Percentiles rank a stretch among this genome's conserved stretches.
Conservation (phyloP, 2,329 filamentous ascomycete genomes). For the Verticillium nubilum region DNA sequence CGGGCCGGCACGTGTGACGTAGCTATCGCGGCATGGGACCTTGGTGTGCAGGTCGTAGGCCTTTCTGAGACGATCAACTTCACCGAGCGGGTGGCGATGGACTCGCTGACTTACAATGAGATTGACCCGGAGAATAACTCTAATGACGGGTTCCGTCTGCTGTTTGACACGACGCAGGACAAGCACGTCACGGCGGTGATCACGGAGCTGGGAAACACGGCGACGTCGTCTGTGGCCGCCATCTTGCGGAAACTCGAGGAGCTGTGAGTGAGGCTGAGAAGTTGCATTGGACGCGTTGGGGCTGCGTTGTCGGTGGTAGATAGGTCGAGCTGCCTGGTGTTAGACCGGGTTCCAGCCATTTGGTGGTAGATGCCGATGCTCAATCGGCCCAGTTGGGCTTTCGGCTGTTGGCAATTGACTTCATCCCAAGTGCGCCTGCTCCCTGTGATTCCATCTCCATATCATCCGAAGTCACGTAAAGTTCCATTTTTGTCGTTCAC, state of each 20-base stretch:
- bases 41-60: slow-evolving; percentile 76
- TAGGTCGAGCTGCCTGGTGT: background rate
- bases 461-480: background rate
- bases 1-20: slow-evolving; percentile 82
- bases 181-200: slow-evolving; percentile 84
- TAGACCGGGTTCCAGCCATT: background rate
- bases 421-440: background rate
- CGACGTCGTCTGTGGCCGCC: slow-evolving; percentile 75
- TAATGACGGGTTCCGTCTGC: slow-evolving; percentile 52
- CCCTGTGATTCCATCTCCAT: background rate
- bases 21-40: slow-evolving; percentile 73
- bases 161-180: slow-evolving; percentile 89
- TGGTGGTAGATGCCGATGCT: background rate
- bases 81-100: slow-evolving; percentile 75
- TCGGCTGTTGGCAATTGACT: background rate
- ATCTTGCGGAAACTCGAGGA: slow-evolving; percentile 54
- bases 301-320: background rate
- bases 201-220: slow-evolving; percentile 83
- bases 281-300: background rate
- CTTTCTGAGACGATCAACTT: slow-evolving; percentile 96
- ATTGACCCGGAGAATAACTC: slow-evolving; percentile 69
- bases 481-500: background rate
- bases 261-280: slow-evolving; percentile 28
- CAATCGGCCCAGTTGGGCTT: background rate
- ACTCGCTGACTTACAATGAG: slow-evolving; percentile 93